Conservation (phyloP, 129 eudicot species). For the Logfia minima region DNA sequence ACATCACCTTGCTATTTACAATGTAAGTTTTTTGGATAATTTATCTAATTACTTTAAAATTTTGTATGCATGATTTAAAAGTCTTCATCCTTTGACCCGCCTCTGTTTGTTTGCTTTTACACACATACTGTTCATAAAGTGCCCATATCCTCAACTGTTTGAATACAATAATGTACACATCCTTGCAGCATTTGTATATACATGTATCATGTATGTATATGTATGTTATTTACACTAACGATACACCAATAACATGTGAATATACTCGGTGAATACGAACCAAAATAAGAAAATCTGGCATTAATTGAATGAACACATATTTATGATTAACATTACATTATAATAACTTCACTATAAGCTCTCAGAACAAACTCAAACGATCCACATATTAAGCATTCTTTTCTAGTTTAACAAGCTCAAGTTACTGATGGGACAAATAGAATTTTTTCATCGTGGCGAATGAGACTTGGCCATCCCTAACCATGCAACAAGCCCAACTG, state of each 20-base stretch:
- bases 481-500: constrained; percentile 50
- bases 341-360: not conserved
- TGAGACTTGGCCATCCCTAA: constrained; percentile 52
- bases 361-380: not conserved
- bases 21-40: not conserved
- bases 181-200: too few relatives aligned
- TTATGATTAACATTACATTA: not conserved
- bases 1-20: not conserved
- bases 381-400: not conserved
- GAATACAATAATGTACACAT: too few relatives aligned
- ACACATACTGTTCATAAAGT: too few relatives aligned
- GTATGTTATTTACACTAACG: too few relatives aligned
- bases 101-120: too few relatives aligned
- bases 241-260: too few relatives aligned
- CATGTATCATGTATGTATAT: too few relatives aligned
- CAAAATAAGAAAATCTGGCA: too few relatives aligned
- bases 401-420: not conserved
- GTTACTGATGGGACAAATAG: not conserved
- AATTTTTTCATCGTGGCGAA: constrained; percentile 37
- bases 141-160: too few relatives aligned
- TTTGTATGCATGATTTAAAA: too few relatives aligned
- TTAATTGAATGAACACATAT: not conserved
- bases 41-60: not conserved
- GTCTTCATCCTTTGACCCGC: too few relatives aligned
- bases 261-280: too few relatives aligned